A percentile compares a stretch with the other conserved stretches of the same genome.
Conservation (phyloP, 306 rosid species). For the Lagenaria siceraria region DNA sequence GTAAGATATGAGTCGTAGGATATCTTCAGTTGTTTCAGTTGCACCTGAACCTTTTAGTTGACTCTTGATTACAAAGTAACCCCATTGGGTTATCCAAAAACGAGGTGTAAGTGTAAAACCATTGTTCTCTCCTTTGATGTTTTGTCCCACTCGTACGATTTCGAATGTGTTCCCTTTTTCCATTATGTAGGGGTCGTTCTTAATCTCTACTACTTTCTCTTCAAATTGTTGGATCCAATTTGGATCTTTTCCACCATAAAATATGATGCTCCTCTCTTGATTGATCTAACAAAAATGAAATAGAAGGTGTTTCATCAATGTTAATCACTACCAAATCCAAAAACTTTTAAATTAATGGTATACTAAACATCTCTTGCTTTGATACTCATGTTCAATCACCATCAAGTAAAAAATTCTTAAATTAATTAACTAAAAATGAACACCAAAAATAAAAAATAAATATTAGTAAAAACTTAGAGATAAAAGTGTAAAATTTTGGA, state of each 20-base stretch:
- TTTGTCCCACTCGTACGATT: background rate
- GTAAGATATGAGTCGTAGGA: background rate
- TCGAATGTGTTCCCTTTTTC: background rate
- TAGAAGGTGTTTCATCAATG: no score
- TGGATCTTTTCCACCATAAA: background rate
- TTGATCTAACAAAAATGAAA: background rate
- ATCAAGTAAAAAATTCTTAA: no score
- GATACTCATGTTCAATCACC: no score
- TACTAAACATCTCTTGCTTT: no score
- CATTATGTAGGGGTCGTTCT: background rate
- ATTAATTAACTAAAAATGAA: no score
- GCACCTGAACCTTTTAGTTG: background rate
- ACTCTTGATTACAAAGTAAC: background rate
- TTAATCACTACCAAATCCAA: no score
- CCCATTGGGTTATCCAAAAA: background rate
- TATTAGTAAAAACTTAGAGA: no score
- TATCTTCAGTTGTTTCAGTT: background rate
- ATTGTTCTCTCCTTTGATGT: background rate
- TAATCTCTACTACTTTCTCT: background rate
- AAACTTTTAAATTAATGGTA: no score
- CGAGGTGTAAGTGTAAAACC: background rate
- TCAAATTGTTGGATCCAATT: background rate
- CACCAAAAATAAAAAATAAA: no score
- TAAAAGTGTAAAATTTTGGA: no score
- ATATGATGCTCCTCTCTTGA: background rate